Base-by-base conservation (phyloP, 768 basidiomycete species). In the Boletus sp. region DNA sequence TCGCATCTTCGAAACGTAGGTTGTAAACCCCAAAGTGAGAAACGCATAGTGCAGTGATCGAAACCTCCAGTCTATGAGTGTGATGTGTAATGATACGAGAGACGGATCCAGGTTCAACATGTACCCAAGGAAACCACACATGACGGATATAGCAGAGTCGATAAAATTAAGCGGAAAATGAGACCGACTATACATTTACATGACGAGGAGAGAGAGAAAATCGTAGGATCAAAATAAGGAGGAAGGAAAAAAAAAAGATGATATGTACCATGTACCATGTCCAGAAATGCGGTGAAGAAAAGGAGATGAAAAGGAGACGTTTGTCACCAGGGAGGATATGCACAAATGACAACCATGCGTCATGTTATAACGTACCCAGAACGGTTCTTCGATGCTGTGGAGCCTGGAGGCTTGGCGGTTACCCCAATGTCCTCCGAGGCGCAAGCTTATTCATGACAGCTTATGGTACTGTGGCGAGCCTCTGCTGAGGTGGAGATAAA, bases 171-270 rank as follows among this genome's bases (percentile, higher is more conserved):
- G 14, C 7, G 23, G 13, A 47, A 34, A 40, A 37, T 14, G 38
- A 30, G 25, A 23, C n/a, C 30, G 5, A 39, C 37, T 9, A 38
- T 54, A 53, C 35, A 51, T 55, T 15, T 57, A 62, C 63, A 65
- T 10, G 59, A 53, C 50, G 54, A 44, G 48, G 9, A 27, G 4
- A 43, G 33, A 25, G 27, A n/a, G 11, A 35, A 51, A 43, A 46
- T 47, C 44, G 33, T 54, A 53, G 15, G 35, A 44, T 35, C 1
- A 41, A 44, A 50, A 42, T 13, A 48, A 27, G 8, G 21, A 2
- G 15, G 45, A 27, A 6, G 11, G 13, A 11, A 11, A 37, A 27
- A 41, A 15, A 40, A 30, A 32, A 13, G 23, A 32, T 13, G 39
- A 41, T 14, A 40, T 34, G 21, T n/a, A 44, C 15, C 51, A 21